Base-by-base conservation (phyloP, 1,139 yeast genomes). In the Hyphopichia pseudoburtonii region DNA sequence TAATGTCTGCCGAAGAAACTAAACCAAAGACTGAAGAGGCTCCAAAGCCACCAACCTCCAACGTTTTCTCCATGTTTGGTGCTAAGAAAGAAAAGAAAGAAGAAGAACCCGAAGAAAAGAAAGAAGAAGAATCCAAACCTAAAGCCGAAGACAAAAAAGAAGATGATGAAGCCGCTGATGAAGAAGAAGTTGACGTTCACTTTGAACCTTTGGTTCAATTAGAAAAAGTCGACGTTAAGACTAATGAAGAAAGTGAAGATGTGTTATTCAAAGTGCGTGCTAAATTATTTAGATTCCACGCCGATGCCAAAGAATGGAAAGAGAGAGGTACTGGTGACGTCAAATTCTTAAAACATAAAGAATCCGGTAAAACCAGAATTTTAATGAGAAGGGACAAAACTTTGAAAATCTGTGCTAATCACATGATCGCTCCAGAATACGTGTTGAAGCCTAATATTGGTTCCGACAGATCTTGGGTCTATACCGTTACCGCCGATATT, bases 261-360 rank as follows among this genome's bases (percentile, higher is more conserved):
- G 90, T 85, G 22, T 64, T 86, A 50, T 86, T 73, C 72, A 92
- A 92, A 62, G 89, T 83, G 39, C 77, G 98, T 62, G 97, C 99
- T 52, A 94, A 92, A 70, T 76, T 92, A 60, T 92, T 92, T 76
- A 84, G 89, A 67, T 92, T 84, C 73, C 86, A 84, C 58, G 75
- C 74, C 44, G 89, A 84, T 46, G 61, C 82, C 41, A 86, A 87
- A 59, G 98, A 92, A 70, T 92, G 99, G 98, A 92, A 94, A 68
- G 99, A 94, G 75, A 86, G 98, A 74, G 98, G 98, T 52, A 89
- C 97, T 32, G 99, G 98, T 55, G 98, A 92, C 60, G 97, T 90
- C 55, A 88, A 90, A 70, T 88, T 92, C 66, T 80, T 92, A 62
- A 79, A 92, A 72, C 96, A 90, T 73, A 88, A 87, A 68, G 70